A percentile compares a stretch with the other conserved stretches of the same genome.
Evolutionary conservation across 208 protist species (phyloP).

Genomic region (Herpetomonas samuelpessoai): DNA sequence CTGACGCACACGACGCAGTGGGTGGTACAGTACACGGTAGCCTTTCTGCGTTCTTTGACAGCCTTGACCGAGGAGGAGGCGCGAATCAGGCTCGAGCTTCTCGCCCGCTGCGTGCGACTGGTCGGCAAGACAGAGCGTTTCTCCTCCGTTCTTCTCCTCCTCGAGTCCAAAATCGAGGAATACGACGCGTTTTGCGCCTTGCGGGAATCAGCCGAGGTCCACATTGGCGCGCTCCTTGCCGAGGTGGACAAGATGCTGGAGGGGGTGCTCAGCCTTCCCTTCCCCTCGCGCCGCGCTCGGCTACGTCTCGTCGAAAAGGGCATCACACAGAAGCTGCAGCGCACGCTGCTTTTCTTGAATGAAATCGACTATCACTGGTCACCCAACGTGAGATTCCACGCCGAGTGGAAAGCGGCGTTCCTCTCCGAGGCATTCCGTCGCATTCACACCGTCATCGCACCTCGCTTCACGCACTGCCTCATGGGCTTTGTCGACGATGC

Average conservation of each 20-base stretch:
- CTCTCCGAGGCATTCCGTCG: conserved; percentile 52
- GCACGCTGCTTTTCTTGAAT: conserved; percentile 61
- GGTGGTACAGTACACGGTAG: conserved; percentile 85
- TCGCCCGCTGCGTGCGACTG: conserved; percentile 71
- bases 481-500: conserved; percentile 79
- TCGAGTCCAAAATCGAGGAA: conserved; percentile 59
- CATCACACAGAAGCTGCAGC: conserved; percentile 54
- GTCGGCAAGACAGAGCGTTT: conserved; percentile 71
- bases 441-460: conserved; percentile 59
- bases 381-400: conserved; percentile 62
- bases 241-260: conserved; percentile 49
- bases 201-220: conserved; percentile 34
- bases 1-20: conserved; percentile 70
- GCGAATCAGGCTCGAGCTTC: conserved; percentile 46
- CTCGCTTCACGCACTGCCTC: conserved; percentile 47
- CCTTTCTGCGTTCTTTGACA: conserved; percentile 56
- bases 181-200: conserved; percentile 65
- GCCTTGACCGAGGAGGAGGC: conserved; percentile 52
- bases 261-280: conserved; percentile 29
- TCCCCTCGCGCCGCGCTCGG: conserved; percentile 54
- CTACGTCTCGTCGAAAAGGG: conserved; percentile 42
- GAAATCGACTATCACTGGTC: conserved; percentile 82
- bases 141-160: conserved; percentile 53
- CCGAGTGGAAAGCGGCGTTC: conserved; percentile 69
- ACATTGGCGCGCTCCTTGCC: conserved; percentile 43